Conservation (phyloP, 352 stramenopile species). For the Elongisporangium undulatum region DNA sequence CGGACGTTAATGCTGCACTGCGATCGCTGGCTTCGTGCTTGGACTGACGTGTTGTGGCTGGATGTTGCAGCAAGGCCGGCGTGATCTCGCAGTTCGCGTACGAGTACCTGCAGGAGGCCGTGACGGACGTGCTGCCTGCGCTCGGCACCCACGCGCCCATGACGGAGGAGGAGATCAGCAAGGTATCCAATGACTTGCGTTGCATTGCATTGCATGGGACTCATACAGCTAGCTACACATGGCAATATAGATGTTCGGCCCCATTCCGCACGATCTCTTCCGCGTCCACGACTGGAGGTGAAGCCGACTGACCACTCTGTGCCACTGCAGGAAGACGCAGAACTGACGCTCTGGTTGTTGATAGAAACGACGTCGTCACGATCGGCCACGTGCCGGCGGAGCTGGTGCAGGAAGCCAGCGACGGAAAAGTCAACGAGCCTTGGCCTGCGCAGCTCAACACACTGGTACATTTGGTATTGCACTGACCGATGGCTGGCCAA, state of each 20-base stretch:
- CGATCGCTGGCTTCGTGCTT: conserved; percentile 5
- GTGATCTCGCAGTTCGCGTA: conserved; percentile 92
- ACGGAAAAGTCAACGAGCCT: conserved; percentile 93
- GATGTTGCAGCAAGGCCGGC: conserved; percentile 72
- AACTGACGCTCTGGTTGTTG: not conserved
- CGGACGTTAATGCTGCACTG: conserved; percentile 8
- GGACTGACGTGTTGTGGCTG: not conserved
- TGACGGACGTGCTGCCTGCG: conserved; percentile 91
- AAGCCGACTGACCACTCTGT: not conserved
- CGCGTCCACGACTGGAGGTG: conserved; percentile 96
- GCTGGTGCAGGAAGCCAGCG: conserved; percentile 91
- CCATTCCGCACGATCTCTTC: conserved; percentile 83
- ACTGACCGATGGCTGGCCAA: not conserved
- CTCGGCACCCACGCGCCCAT: conserved; percentile 96
- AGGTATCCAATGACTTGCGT: conserved; percentile 24
- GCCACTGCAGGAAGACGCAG: not conserved
- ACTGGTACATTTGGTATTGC: conserved; percentile 50
- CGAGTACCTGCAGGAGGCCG: conserved; percentile 84
- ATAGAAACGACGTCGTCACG: conserved; percentile 94
- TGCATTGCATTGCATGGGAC: not conserved
- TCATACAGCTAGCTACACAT: not conserved
- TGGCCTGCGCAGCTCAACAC: conserved; percentile 97
- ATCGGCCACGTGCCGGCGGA: conserved; percentile 92
- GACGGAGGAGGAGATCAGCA: conserved; percentile 90
- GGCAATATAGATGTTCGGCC: conserved; percentile 89